These are phyloP conservation scores for Amanita phalloides DNA, from an alignment of 768 basidiomycete genomes.

Conservation along the genomic window DNA sequence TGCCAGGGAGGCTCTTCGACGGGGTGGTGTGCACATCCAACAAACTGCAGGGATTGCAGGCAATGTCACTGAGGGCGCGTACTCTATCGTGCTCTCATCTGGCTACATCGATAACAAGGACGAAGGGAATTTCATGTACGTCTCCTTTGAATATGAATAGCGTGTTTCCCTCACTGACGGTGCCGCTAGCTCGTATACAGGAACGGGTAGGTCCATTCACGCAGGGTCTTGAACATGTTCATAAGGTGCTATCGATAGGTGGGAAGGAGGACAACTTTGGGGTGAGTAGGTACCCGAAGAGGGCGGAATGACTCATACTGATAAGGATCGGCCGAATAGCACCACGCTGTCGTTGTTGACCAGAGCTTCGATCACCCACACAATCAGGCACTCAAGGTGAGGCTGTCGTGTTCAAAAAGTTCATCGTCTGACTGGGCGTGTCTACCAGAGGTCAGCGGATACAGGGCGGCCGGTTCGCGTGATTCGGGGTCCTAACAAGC, in stretches of 20 bases:
- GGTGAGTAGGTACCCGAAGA: constrained; percentile 7
- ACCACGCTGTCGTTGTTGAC: constrained; percentile 16
- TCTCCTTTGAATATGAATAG: neutral
- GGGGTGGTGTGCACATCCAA: constrained; percentile 17
- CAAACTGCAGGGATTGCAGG: constrained; percentile 26
- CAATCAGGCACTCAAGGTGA: constrained; percentile 23
- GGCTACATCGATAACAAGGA: constrained; percentile 32
- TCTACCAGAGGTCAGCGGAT: constrained; percentile 18
- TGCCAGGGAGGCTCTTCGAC: constrained; percentile 16
- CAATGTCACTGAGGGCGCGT: constrained; percentile 20
- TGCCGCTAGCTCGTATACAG: constrained; percentile 24
- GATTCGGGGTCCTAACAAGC: constrained; percentile 21
- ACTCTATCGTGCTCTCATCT: constrained; percentile 28
- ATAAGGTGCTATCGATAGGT: neutral
- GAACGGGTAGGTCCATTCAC: constrained; percentile 20
- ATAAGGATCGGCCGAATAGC: neutral
- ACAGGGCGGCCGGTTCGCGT: constrained; percentile 28
- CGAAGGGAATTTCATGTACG: constrained; percentile 26
- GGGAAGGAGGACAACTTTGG: neutral
- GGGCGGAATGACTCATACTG: neutral
- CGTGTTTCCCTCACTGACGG: neutral
- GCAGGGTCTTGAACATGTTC: neutral
- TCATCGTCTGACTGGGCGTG: neutral
- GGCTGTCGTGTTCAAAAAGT: neutral
- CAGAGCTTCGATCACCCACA: constrained; percentile 23